A percentile compares a stretch with the other conserved stretches of the same genome.
Conservation (phyloP, 768 basidiomycete species). For the Amanita polypyramis region DNA sequence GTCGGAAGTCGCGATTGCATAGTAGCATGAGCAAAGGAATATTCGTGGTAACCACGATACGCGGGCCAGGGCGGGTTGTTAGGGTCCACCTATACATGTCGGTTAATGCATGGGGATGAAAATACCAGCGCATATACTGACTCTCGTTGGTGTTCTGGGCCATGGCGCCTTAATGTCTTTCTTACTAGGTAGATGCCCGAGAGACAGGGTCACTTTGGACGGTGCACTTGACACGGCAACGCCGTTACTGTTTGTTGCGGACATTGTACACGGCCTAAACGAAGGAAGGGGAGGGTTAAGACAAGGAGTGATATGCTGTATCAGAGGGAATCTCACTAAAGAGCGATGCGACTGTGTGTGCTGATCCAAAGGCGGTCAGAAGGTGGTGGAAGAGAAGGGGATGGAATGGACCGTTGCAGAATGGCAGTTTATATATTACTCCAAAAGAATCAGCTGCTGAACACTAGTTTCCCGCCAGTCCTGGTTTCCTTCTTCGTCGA, state of each 20-base stretch:
- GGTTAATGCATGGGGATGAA: not conserved
- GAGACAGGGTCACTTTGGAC: constrained; percentile 56
- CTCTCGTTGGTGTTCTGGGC: constrained; percentile 67
- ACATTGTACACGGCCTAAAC: constrained; percentile 6
- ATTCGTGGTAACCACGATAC: constrained; percentile 72
- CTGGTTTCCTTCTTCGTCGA: constrained; percentile 7
- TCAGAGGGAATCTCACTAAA: not conserved
- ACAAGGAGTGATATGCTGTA: not conserved
- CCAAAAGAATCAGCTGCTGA: not conserved
- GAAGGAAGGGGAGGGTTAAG: not conserved
- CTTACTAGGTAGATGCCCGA: constrained; percentile 67
- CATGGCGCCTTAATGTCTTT: constrained; percentile 62
- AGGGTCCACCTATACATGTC: constrained; percentile 48
- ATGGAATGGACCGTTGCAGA: not conserved
- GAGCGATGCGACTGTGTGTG: not conserved
- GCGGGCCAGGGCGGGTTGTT: constrained; percentile 82
- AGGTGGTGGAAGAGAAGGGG: constrained; percentile 1
- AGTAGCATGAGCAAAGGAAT: constrained; percentile 82
- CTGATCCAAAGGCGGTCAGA: not conserved
- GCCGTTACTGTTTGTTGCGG: constrained; percentile 8
- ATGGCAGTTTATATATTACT: constrained; percentile 3
- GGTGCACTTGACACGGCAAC: constrained; percentile 26
- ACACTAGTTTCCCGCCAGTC: not conserved
- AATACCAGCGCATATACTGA: constrained; percentile 19
- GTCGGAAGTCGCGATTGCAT: constrained; percentile 96